Conservation (phyloP, 1,284 basidiomycete genomes). For the Ceratobasidium sp. region DNA sequence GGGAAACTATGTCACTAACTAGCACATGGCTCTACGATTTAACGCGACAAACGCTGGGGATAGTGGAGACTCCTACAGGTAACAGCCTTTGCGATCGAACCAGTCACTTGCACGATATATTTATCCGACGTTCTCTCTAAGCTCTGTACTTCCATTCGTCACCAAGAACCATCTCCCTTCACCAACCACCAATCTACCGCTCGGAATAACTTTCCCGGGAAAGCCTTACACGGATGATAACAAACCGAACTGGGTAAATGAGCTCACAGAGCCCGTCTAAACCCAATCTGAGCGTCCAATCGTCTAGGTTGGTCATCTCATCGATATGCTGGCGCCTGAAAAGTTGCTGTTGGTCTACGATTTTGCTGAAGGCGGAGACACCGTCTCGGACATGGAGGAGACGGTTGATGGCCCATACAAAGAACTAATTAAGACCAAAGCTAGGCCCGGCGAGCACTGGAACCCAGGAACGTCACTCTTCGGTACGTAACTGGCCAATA, state of each 20-base stretch:
- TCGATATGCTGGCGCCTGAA: conserved; percentile 1
- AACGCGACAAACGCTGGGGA: neutral
- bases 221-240: conserved; percentile 29
- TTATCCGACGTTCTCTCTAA: neutral
- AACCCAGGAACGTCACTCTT: conserved; percentile 37
- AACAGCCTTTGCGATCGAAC: neutral
- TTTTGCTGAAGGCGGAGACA: conserved; percentile 47
- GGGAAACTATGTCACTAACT: neutral
- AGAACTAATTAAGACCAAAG: neutral
- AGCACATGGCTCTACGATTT: neutral
- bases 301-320: conserved; percentile 42
- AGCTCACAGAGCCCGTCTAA: neutral
- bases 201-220: conserved; percentile 44
- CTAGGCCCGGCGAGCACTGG: conserved; percentile 24
- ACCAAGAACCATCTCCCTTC: neutral
- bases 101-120: neutral
- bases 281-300: neutral
- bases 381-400: conserved; percentile 19
- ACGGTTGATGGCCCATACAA: conserved; percentile 26
- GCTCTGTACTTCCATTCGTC: conserved; percentile 20
- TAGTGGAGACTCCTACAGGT: conserved; percentile 43
- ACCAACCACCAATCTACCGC: conserved; percentile 32
- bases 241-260: conserved; percentile 23
- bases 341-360: conserved; percentile 38
- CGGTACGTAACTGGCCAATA: conserved; percentile 10